Evolutionary conservation across 805 yeast genomes (phyloP).

Genomic region (Yamadazyma sp.): DNA sequence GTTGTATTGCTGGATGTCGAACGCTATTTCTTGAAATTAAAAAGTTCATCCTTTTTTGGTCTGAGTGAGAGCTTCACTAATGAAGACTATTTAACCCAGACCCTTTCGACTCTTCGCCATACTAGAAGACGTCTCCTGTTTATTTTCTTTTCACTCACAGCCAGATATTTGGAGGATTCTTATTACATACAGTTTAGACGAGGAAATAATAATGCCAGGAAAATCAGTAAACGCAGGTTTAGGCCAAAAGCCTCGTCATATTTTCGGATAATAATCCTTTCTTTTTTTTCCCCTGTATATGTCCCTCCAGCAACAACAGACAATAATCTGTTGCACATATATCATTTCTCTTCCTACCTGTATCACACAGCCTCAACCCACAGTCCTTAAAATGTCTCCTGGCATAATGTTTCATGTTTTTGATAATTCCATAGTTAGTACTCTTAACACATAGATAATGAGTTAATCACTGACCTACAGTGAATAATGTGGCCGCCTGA

Average conservation of each 20-base stretch:
- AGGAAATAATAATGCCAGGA: slow-evolving; percentile 3
- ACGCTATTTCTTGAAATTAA: slow-evolving; percentile 18
- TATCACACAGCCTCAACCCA: too few relatives aligned
- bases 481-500: too few relatives aligned
- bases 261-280: slow-evolving; percentile 7
- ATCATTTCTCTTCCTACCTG: too few relatives aligned
- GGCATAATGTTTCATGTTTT: too few relatives aligned
- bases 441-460: too few relatives aligned
- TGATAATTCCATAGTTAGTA: too few relatives aligned
- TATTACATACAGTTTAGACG: slow-evolving; percentile 15
- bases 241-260: slow-evolving; percentile 10
- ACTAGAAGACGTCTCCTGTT: slow-evolving; percentile 13
- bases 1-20: too few relatives aligned
- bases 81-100: slow-evolving; percentile 16
- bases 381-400: too few relatives aligned
- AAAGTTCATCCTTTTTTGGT: slow-evolving; percentile 18
- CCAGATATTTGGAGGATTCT: slow-evolving; percentile 22
- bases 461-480: too few relatives aligned
- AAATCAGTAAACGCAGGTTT: background rate
- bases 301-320: too few relatives aligned
- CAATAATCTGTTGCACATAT: too few relatives aligned
- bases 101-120: slow-evolving; percentile 9
- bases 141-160: slow-evolving; percentile 1
- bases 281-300: slow-evolving; percentile 1
- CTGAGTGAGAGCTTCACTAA: slow-evolving; percentile 19